These are phyloP conservation scores for Polychytrium aggregatum DNA, from an alignment of 192 early-diverging fungal species.

Conservation along the genomic window DNA sequence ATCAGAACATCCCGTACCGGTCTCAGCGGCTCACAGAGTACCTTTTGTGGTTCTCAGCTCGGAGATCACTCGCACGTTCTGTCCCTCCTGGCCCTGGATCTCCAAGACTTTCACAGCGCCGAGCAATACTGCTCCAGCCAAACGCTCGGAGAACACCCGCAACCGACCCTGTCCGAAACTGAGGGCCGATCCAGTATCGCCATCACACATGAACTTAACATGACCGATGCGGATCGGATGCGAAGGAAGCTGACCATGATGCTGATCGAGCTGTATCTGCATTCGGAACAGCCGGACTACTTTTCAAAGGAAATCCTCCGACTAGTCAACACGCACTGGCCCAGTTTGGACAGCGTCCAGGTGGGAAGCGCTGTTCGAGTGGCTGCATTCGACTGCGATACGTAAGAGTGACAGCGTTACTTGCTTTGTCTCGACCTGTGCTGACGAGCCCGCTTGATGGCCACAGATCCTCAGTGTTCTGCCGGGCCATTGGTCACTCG, in stretches of 20 bases:
- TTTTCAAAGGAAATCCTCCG: conserved; percentile 8
- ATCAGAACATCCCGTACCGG: too few species aligned
- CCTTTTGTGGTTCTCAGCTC: too few species aligned
- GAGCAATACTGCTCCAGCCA: conserved; percentile 12
- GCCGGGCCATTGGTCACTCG: conserved; percentile 26
- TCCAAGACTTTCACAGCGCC: conserved; percentile 19
- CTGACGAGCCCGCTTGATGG: background rate
- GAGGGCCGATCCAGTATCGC: too few species aligned
- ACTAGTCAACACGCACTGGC: conserved; percentile 13
- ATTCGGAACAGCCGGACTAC: conserved; percentile 7
- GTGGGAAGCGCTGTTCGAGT: too few species aligned
- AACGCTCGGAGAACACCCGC: too few species aligned
- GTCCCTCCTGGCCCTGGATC: background rate
- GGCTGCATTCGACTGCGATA: too few species aligned
- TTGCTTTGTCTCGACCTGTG: background rate
- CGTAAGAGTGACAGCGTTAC: too few species aligned
- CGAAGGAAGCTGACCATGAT: conserved; percentile 3
- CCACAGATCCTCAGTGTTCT: conserved; percentile 17
- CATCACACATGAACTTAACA: too few species aligned
- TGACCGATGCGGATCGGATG: background rate
- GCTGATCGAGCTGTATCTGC: conserved; percentile 11
- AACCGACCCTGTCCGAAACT: too few species aligned
- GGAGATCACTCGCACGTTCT: conserved; percentile 12
- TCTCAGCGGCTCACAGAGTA: too few species aligned
- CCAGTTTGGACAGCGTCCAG: conserved; percentile 14